A percentile compares a stretch with the other conserved stretches of the same genome.
Evolutionary conservation across 2,329 filamentous ascomycete species (phyloP).

Genomic region (Chaetomiaceae sp.): DNA sequence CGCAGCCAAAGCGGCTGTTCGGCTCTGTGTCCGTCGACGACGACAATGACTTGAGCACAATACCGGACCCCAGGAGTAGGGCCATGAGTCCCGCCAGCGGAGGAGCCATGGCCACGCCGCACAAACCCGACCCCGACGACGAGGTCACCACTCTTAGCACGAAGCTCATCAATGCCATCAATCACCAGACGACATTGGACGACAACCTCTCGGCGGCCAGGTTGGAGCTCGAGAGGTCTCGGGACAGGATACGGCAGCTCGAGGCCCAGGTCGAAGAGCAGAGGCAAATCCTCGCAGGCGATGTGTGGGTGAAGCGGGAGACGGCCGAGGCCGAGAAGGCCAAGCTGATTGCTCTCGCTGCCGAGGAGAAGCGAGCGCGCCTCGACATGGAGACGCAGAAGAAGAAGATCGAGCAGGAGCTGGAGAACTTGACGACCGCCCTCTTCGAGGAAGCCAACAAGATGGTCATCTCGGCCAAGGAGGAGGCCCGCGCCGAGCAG

Average conservation of each 20-base stretch:
- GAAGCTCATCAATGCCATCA: slow-evolving; percentile 96
- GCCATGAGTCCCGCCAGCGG: slow-evolving; percentile 44
- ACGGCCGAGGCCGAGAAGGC: slow-evolving; percentile 70
- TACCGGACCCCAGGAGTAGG: slow-evolving; percentile 60
- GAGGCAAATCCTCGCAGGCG: slow-evolving; percentile 66
- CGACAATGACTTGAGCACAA: slow-evolving; percentile 62
- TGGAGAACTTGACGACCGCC: slow-evolving; percentile 84
- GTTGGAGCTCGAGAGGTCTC: slow-evolving; percentile 73
- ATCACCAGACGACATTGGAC: slow-evolving; percentile 88
- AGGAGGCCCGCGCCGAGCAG: slow-evolving; percentile 80
- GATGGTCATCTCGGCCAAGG: slow-evolving; percentile 91
- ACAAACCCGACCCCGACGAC: slow-evolving; percentile 54
- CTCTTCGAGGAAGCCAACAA: slow-evolving; percentile 98
- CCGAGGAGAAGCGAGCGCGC: slow-evolving; percentile 63
- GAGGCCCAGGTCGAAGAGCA: slow-evolving; percentile 63
- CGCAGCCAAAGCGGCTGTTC: slow-evolving; percentile 18
- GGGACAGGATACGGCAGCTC: slow-evolving; percentile 61
- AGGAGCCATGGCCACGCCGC: slow-evolving; percentile 32
- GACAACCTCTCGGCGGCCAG: slow-evolving; percentile 79
- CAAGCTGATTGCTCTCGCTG: slow-evolving; percentile 52
- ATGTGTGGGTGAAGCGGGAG: slow-evolving; percentile 70
- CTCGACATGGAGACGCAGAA: slow-evolving; percentile 69
- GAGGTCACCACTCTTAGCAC: slow-evolving; percentile 90
- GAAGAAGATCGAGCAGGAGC: slow-evolving; percentile 83
- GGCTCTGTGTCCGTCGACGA: slow-evolving; percentile 39